A percentile compares a stretch with the other conserved stretches of the same genome.
Evolutionary conservation across 495 filamentous ascomycete species (phyloP).

Genomic region (Penicillium ochrochloron): DNA sequence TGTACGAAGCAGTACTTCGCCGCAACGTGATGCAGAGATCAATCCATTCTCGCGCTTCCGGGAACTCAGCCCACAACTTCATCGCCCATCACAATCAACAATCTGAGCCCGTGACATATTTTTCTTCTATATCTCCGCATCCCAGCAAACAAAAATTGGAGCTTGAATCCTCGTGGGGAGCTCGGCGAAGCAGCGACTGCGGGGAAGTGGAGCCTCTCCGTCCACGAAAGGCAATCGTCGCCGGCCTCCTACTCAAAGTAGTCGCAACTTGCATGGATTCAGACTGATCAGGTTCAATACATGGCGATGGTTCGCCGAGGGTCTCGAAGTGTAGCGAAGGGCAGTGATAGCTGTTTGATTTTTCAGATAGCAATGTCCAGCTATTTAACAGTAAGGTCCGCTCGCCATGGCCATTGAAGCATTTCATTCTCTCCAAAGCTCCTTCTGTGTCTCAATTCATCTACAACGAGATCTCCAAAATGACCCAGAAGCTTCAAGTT

Average conservation of each 20-base stretch:
- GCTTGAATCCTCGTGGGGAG: background rate
- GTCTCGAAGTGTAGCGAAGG: background rate
- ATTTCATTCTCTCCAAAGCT: background rate
- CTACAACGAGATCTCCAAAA: conserved; percentile 16
- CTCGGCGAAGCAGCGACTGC: background rate
- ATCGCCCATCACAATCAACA: background rate
- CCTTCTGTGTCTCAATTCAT: background rate
- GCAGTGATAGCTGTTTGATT: background rate
- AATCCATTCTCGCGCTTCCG: background rate
- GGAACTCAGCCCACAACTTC: background rate
- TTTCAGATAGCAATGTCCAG: background rate
- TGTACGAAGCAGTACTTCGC: too few species aligned
- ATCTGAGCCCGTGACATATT: background rate
- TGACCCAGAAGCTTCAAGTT: conserved; percentile 48
- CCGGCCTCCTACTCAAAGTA: conserved; percentile 16
- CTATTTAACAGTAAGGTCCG: conserved; percentile 9
- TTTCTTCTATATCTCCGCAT: background rate
- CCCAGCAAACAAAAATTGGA: background rate
- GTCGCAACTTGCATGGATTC: background rate
- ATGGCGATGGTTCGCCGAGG: background rate
- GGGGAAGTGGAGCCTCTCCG: conserved; percentile 18
- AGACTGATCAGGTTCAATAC: background rate
- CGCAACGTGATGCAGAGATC: background rate
- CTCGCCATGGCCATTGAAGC: conserved; percentile 10
- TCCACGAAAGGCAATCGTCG: conserved; percentile 18